Conservation (phyloP, 2,329 filamentous ascomycete species). For the Ustilaginoidea virens region DNA sequence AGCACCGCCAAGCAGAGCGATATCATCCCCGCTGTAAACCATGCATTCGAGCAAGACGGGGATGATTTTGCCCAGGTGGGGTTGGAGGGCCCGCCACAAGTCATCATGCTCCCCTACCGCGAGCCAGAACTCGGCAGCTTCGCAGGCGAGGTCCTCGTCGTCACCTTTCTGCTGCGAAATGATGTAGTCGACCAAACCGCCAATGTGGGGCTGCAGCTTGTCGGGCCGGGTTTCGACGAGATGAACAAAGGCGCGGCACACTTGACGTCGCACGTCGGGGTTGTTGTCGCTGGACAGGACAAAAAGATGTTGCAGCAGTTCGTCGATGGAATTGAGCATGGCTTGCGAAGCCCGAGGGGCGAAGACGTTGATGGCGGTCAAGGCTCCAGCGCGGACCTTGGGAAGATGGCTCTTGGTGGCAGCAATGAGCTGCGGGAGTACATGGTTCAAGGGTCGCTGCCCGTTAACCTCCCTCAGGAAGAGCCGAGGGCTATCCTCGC, state of each 20-base stretch:
- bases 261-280: slow-evolving; percentile 75
- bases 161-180: slow-evolving; percentile 75
- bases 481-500: slow-evolving; percentile 82
- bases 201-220: slow-evolving; percentile 78
- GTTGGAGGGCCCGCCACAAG: slow-evolving; percentile 59
- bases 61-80: slow-evolving; percentile 71
- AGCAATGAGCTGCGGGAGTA: slow-evolving; percentile 81
- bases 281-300: slow-evolving; percentile 60
- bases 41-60: slow-evolving; percentile 86
- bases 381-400: slow-evolving; percentile 64
- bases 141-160: slow-evolving; percentile 79
- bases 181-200: slow-evolving; percentile 83
- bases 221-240: slow-evolving; percentile 83
- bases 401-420: slow-evolving; percentile 64
- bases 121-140: slow-evolving; percentile 96
- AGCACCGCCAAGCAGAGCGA: slow-evolving; percentile 66
- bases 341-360: slow-evolving; percentile 72
- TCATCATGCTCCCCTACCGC: slow-evolving; percentile 78
- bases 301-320: slow-evolving; percentile 71
- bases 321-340: slow-evolving; percentile 65
- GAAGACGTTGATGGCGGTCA: slow-evolving; percentile 84
- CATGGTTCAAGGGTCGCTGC: slow-evolving; percentile 71
- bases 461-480: slow-evolving; percentile 80
- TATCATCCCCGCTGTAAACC: slow-evolving; percentile 92
- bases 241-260: slow-evolving; percentile 85